A percentile compares a stretch with the other conserved stretches of the same genome.
These are phyloP conservation scores for Vanilla planifolia DNA, from an alignment of 106 monocot genomes.

Conservation along the genomic window DNA sequence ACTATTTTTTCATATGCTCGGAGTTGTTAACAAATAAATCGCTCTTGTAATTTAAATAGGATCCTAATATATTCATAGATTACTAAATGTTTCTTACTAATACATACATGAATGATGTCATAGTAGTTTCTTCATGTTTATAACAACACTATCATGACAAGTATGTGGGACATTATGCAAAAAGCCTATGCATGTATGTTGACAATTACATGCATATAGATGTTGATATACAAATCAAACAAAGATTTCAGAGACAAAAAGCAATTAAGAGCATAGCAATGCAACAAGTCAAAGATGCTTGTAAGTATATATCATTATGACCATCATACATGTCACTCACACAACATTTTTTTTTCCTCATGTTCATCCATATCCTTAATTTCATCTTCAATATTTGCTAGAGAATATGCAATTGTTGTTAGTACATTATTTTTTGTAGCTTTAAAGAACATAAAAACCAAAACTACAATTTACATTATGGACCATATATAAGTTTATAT, in stretches of 20 bases:
- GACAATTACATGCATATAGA: background rate
- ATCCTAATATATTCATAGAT: background rate
- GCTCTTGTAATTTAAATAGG: background rate
- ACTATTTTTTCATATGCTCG: too few species aligned
- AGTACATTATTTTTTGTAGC: background rate
- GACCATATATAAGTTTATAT: background rate
- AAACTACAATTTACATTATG: too few species aligned
- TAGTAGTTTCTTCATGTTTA: constrained; percentile 44
- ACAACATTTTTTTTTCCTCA: constrained; percentile 6
- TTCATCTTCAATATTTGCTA: constrained; percentile 16
- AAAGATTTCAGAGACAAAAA: constrained; percentile 9
- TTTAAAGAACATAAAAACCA: background rate
- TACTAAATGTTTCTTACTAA: background rate
- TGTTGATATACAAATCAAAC: constrained; percentile 19
- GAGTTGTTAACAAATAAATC: too few species aligned
- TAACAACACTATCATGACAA: constrained; percentile 13
- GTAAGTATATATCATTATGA: background rate
- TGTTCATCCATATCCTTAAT: constrained; percentile 12
- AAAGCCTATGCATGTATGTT: constrained; percentile 3
- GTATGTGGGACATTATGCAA: constrained; percentile 6
- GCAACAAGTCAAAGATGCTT: too few species aligned
- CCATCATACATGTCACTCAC: background rate
- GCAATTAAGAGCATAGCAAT: background rate
- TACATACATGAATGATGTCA: background rate
- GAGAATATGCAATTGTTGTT: background rate